Percentiles rank a stretch among this genome's conserved stretches.
phyloP scores from a whole-genome alignment of 257 asterid species.

The Eustoma russellianum region DNA sequence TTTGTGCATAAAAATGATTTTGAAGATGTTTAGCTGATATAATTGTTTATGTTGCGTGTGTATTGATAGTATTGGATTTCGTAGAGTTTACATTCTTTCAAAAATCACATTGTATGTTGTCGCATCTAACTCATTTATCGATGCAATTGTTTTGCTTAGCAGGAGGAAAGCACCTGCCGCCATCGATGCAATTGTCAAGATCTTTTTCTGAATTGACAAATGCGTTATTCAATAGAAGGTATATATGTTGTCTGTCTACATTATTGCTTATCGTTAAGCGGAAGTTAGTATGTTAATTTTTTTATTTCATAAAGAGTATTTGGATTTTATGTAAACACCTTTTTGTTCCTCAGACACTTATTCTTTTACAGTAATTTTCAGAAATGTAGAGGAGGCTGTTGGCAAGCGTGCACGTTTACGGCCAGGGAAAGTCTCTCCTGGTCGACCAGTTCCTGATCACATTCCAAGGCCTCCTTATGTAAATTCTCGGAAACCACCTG shows the following conservation, averaged over 20 bases:
- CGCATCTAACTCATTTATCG: too few species aligned
- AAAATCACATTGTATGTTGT: too few species aligned
- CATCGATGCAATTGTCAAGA: slow-evolving; percentile 56
- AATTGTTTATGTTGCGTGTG: too few species aligned
- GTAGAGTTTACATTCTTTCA: too few species aligned
- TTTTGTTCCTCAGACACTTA: too few species aligned
- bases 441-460: slow-evolving; percentile 69
- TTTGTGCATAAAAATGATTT: too few species aligned
- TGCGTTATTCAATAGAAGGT: slow-evolving; percentile 66
- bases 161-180: slow-evolving; percentile 42
- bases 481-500: slow-evolving; percentile 66
- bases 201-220: slow-evolving; percentile 54
- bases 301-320: too few species aligned
- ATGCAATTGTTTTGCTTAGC: slow-evolving; percentile 9
- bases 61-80: too few species aligned
- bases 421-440: slow-evolving; percentile 84
- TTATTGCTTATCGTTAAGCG: neutral
- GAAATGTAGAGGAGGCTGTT: slow-evolving; percentile 41
- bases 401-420: slow-evolving; percentile 46
- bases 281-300: too few species aligned
- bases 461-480: slow-evolving; percentile 80
- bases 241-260: neutral
- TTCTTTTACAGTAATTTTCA: slow-evolving; percentile 13
- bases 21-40: too few species aligned
- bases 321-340: too few species aligned